A percentile compares a stretch with the other conserved stretches of the same genome.
Evolutionary conservation across 2,329 filamentous ascomycete genomes (phyloP).

Genomic region (Akanthomyces dipterigenus): DNA sequence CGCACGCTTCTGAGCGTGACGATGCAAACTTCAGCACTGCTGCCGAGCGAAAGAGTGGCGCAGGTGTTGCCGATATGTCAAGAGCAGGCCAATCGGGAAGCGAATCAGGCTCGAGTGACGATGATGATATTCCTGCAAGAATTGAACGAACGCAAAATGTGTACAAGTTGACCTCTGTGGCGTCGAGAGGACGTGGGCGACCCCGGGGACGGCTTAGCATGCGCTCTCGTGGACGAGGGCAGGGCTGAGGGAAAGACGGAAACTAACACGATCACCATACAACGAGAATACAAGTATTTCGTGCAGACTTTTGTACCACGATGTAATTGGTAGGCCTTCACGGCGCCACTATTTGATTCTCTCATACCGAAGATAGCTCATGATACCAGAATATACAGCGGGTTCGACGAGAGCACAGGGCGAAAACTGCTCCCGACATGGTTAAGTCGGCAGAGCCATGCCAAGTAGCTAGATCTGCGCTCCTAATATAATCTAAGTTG

Average conservation of each 20-base stretch:
- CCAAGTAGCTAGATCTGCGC: background rate
- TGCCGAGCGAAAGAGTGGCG: background rate
- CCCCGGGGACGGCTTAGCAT: slow-evolving; percentile 16
- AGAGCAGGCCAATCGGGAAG: background rate
- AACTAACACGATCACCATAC: too few species aligned
- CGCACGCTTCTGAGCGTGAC: background rate
- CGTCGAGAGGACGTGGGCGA: slow-evolving; percentile 17
- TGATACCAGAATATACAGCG: background rate
- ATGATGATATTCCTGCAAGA: slow-evolving; percentile 15
- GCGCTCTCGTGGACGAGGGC: slow-evolving; percentile 6
- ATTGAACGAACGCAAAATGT: background rate
- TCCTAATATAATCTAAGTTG: background rate
- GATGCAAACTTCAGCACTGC: background rate
- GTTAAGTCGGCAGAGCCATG: background rate
- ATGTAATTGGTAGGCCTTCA: background rate
- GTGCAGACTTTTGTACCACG: background rate
- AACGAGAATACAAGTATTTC: background rate
- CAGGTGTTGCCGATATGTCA: background rate
- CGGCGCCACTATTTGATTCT: background rate
- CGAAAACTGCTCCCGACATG: too few species aligned
- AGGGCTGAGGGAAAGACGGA: background rate
- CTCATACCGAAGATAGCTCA: background rate
- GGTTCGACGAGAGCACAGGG: background rate
- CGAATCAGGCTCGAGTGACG: slow-evolving; percentile 13
- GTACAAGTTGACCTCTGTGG: background rate